Evolutionary conservation across 352 stramenopile genomes (phyloP).

Genomic region (Phytophthora cajani): DNA sequence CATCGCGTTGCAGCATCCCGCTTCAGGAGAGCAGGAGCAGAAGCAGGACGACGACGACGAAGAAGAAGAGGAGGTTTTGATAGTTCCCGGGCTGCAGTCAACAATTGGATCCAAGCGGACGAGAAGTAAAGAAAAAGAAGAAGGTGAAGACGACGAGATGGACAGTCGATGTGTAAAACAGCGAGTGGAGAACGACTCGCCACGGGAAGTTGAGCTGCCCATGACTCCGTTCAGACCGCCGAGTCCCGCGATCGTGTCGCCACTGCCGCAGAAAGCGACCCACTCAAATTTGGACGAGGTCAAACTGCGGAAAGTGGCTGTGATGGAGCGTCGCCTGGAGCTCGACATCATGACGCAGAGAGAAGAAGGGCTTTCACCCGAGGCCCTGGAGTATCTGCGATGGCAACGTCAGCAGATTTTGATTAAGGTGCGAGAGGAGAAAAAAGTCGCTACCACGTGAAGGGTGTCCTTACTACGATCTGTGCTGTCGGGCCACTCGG

Average conservation of each 20-base stretch:
- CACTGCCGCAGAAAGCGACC: neutral
- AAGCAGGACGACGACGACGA: too few relatives aligned
- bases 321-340: neutral
- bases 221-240: neutral
- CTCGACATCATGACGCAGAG: neutral
- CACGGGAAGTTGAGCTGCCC: neutral
- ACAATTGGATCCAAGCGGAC: neutral
- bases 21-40: neutral
- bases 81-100: neutral
- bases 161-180: neutral
- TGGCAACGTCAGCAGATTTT: neutral
- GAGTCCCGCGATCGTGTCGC: neutral
- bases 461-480: neutral
- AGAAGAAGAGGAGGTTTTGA: neutral
- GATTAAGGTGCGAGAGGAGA: neutral
- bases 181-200: neutral
- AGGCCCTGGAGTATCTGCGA: neutral
- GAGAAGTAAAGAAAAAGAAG: neutral
- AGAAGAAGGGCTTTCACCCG: neutral
- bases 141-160: neutral
- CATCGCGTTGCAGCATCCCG: neutral
- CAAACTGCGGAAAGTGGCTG: neutral
- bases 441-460: neutral
- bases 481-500: too few relatives aligned
- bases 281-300: neutral